Conservation (phyloP, 495 filamentous ascomycete species). For the Aspergillus asperescens region DNA sequence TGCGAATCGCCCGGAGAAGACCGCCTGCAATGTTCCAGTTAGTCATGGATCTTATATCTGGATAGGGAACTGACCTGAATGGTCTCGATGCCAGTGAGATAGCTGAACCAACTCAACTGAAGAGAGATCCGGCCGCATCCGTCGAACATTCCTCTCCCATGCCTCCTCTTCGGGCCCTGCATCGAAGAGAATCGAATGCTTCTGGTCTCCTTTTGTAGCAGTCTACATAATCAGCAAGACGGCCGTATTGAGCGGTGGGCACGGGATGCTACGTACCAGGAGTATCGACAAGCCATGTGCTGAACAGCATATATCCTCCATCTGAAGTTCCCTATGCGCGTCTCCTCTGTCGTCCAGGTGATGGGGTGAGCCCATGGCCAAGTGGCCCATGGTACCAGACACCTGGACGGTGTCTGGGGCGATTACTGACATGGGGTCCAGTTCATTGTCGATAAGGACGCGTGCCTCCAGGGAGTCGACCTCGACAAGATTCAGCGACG, state of each 20-base stretch:
- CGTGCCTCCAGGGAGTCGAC: slow-evolving; percentile 45
- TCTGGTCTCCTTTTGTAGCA: slow-evolving; percentile 45
- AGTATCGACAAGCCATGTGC: slow-evolving; percentile 56
- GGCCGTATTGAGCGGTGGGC: background rate
- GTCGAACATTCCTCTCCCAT: slow-evolving; percentile 51
- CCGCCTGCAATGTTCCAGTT: slow-evolving; percentile 37
- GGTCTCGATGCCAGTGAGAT: slow-evolving; percentile 64
- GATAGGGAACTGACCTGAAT: slow-evolving; percentile 36
- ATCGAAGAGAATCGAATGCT: slow-evolving; percentile 56
- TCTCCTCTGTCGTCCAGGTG: slow-evolving; percentile 36
- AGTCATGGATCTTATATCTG: background rate
- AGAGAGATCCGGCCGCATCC: slow-evolving; percentile 49
- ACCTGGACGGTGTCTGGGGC: slow-evolving; percentile 46
- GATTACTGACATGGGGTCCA: slow-evolving; percentile 51
- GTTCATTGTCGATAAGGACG: slow-evolving; percentile 53
- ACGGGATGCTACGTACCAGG: slow-evolving; percentile 33
- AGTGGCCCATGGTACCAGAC: slow-evolving; percentile 35
- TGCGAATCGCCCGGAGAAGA: slow-evolving; percentile 39
- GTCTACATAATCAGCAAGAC: slow-evolving; percentile 33
- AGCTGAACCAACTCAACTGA: slow-evolving; percentile 73
- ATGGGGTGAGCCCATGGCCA: slow-evolving; percentile 31
- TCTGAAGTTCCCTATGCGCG: slow-evolving; percentile 42
- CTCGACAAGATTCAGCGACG: slow-evolving; percentile 30
- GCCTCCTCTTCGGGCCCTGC: slow-evolving; percentile 53
- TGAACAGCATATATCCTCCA: slow-evolving; percentile 56